phyloP scores from a whole-genome alignment of 345 rosid species.

The Odontarrhena argentea region DNA sequence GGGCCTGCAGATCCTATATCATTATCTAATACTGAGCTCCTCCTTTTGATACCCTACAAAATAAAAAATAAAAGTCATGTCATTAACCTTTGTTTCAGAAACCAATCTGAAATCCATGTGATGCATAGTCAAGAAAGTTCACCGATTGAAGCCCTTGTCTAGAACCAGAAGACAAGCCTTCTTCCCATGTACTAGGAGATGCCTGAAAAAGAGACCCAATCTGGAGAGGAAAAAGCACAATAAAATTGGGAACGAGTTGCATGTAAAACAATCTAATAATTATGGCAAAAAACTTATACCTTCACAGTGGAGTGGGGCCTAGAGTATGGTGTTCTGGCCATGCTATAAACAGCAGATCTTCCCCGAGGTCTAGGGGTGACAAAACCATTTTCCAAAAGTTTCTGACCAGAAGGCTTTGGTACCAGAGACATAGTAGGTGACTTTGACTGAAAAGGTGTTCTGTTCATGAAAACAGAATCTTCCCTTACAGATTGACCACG shows the following conservation, averaged over 20 bases:
- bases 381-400: slow-evolving; percentile 64
- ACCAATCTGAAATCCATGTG: background rate
- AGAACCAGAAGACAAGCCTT: slow-evolving; percentile 57
- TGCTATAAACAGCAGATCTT: slow-evolving; percentile 85
- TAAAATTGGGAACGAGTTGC: slow-evolving; percentile 7
- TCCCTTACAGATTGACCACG: slow-evolving; percentile 51
- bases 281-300: slow-evolving; percentile 47
- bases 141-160: slow-evolving; percentile 55
- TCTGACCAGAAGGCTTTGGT: slow-evolving; percentile 53
- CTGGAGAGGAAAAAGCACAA: slow-evolving; percentile 42
- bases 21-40: slow-evolving; percentile 76
- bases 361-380: slow-evolving; percentile 77
- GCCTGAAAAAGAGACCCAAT: slow-evolving; percentile 46
- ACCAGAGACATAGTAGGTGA: slow-evolving; percentile 56
- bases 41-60: slow-evolving; percentile 70
- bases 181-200: slow-evolving; percentile 51
- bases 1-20: slow-evolving; percentile 80
- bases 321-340: slow-evolving; percentile 89
- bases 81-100: slow-evolving; percentile 10
- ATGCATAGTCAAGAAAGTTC: slow-evolving; percentile 17
- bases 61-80: slow-evolving; percentile 22
- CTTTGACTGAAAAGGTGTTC: slow-evolving; percentile 44
- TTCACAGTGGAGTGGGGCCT: slow-evolving; percentile 60
- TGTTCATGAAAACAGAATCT: slow-evolving; percentile 47
- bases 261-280: slow-evolving; percentile 2